Percentiles rank a stretch among this genome's conserved stretches.
Conservation (phyloP, 192 early-diverging fungal genomes). For the Coemansia sp. region DNA sequence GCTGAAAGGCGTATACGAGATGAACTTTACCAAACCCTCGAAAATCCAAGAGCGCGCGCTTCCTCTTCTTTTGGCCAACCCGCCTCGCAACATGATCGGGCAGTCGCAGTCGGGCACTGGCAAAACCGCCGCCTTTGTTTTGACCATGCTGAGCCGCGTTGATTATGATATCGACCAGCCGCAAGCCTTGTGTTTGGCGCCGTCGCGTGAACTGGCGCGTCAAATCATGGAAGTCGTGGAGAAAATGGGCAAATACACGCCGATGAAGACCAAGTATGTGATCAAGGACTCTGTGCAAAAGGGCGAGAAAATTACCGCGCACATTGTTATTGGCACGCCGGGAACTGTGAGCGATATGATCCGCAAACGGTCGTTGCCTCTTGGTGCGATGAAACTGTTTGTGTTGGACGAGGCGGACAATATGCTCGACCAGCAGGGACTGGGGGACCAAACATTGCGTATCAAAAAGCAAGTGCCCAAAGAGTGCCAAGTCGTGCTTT, state of each 20-base stretch:
- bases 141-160: conserved; percentile 89
- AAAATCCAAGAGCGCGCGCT: conserved; percentile 96
- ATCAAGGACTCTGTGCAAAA: conserved; percentile 69
- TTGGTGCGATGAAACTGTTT: conserved; percentile 70
- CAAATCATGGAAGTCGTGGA: conserved; percentile 91
- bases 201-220: conserved; percentile 89
- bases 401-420: conserved; percentile 99
- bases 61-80: conserved; percentile 81
- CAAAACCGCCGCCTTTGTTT: conserved; percentile 94
- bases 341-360: conserved; percentile 84
- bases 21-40: conserved; percentile 90
- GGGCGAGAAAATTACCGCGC: conserved; percentile 66
- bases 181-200: conserved; percentile 89
- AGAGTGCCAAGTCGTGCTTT: conserved; percentile 82
- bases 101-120: conserved; percentile 99
- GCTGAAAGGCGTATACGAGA: conserved; percentile 89
- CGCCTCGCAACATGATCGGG: conserved; percentile 94
- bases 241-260: conserved; percentile 90
- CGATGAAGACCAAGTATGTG: conserved; percentile 70
- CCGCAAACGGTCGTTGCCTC: conserved; percentile 62
- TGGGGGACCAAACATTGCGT: conserved; percentile 84
- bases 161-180: conserved; percentile 65
- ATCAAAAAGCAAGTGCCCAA: conserved; percentile 76
- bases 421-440: conserved; percentile 84
- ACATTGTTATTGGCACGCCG: conserved; percentile 92